These are phyloP conservation scores for Maudiozyma turicensis DNA, from an alignment of 805 yeast species.

Conservation along the genomic window DNA sequence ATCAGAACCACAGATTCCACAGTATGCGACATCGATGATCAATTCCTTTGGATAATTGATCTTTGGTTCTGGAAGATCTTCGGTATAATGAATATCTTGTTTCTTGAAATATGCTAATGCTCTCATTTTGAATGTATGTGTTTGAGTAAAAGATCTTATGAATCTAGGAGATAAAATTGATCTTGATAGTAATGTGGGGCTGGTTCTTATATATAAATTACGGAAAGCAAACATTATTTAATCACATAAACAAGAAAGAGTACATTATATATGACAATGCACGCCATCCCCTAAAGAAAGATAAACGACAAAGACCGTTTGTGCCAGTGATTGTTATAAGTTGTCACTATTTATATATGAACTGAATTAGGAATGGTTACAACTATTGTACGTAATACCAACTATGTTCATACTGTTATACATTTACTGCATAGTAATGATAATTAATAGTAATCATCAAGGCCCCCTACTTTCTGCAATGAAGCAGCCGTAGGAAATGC, in stretches of 20 bases:
- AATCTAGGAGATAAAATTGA: neutral
- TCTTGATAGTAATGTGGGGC: neutral
- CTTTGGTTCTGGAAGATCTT: constrained; percentile 28
- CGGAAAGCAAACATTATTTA: neutral
- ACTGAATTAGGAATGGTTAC: too few species aligned
- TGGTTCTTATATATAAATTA: neutral
- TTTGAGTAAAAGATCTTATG: neutral
- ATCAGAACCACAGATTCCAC: constrained; percentile 58
- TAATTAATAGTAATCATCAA: too few species aligned
- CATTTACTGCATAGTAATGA: too few species aligned
- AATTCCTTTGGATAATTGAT: constrained; percentile 32
- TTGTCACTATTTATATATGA: too few species aligned
- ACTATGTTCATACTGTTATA: too few species aligned
- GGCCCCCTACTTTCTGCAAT: too few species aligned
- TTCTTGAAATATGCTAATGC: constrained; percentile 39
- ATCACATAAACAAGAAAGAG: neutral
- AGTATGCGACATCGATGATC: constrained; percentile 35
- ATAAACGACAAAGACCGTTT: neutral
- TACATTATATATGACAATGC: too few species aligned
- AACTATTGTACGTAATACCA: too few species aligned
- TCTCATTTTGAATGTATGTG: constrained; percentile 28
- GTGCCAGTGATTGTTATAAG: too few species aligned
- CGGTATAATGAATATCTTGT: constrained; percentile 34
- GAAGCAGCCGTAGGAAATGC: too few species aligned
- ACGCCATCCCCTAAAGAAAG: neutral